These are phyloP conservation scores for Phytophthora fragariaefolia DNA, from an alignment of 352 stramenopile species.

Conservation along the genomic window DNA sequence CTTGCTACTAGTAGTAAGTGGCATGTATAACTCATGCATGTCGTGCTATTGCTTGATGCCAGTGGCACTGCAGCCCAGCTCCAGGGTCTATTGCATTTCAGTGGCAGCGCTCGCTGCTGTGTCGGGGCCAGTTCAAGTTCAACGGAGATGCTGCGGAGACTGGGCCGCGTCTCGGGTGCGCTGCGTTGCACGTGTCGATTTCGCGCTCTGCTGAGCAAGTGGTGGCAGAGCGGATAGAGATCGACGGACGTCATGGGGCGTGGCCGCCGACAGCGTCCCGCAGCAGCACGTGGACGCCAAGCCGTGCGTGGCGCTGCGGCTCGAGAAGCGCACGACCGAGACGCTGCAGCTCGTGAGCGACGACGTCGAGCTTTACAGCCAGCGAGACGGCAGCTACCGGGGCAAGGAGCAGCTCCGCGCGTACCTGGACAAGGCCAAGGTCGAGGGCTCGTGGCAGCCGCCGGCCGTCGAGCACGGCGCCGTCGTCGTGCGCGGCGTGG, in stretches of 20 bases:
- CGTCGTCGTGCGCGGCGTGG: slow-evolving; percentile 55
- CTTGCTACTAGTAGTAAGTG: not conserved
- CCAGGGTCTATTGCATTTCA: not conserved
- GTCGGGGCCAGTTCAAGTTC: slow-evolving; percentile 14
- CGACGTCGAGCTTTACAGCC: slow-evolving; percentile 60
- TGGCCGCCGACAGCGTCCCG: slow-evolving; percentile 30
- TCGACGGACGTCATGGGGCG: slow-evolving; percentile 34
- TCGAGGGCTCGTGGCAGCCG: slow-evolving; percentile 51
- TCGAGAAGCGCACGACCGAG: slow-evolving; percentile 47
- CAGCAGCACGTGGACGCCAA: slow-evolving; percentile 51
- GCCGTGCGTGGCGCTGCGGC: slow-evolving; percentile 49
- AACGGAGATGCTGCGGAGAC: slow-evolving; percentile 12
- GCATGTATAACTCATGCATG: no score
- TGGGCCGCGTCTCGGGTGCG: no score
- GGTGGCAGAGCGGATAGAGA: not conserved
- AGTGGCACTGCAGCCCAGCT: not conserved
- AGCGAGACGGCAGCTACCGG: slow-evolving; percentile 53
- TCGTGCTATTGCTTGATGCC: no score
- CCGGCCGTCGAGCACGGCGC: slow-evolving; percentile 51
- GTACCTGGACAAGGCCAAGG: slow-evolving; percentile 63
- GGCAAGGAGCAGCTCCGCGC: slow-evolving; percentile 48
- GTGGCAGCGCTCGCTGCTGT: not conserved
- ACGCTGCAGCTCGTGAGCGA: slow-evolving; percentile 61
- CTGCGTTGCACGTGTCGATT: no score
- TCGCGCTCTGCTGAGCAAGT: slow-evolving; percentile 5